Evolutionary conservation across 495 filamentous ascomycete genomes (phyloP).

Genomic region (Pseudomonodictys pantanalensis): DNA sequence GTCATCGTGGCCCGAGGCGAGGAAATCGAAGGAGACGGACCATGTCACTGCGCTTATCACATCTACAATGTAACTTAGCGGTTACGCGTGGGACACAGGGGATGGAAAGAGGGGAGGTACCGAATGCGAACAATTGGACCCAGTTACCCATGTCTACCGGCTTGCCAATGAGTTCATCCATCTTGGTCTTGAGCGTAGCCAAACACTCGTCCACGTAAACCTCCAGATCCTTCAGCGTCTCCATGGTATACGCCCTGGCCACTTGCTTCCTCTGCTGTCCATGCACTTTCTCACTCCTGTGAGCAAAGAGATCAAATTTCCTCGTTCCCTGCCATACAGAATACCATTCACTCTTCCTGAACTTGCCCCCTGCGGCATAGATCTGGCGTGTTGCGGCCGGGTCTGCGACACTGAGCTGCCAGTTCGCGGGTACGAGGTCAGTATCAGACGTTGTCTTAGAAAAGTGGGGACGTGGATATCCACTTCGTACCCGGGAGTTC

Average conservation of each 20-base stretch:
- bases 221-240: neutral
- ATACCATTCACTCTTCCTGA: constrained; percentile 8
- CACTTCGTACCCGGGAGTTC: too few relatives aligned
- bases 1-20: neutral
- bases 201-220: neutral
- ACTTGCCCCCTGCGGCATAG: neutral
- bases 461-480: too few relatives aligned
- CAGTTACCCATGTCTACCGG: neutral
- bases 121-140: constrained; percentile 3
- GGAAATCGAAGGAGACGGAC: constrained; percentile 4
- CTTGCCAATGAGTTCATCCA: neutral
- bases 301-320: neutral
- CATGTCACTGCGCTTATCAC: constrained; percentile 6
- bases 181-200: neutral
- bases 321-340: neutral
- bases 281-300: neutral
- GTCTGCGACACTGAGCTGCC: neutral
- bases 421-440: too few relatives aligned
- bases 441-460: too few relatives aligned
- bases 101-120: neutral
- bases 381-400: neutral
- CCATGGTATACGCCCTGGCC: neutral
- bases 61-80: neutral
- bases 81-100: neutral
- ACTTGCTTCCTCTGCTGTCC: neutral